Conservation (phyloP, 2,329 filamentous ascomycete genomes). For the Hymenoscyphus fraxineus region DNA sequence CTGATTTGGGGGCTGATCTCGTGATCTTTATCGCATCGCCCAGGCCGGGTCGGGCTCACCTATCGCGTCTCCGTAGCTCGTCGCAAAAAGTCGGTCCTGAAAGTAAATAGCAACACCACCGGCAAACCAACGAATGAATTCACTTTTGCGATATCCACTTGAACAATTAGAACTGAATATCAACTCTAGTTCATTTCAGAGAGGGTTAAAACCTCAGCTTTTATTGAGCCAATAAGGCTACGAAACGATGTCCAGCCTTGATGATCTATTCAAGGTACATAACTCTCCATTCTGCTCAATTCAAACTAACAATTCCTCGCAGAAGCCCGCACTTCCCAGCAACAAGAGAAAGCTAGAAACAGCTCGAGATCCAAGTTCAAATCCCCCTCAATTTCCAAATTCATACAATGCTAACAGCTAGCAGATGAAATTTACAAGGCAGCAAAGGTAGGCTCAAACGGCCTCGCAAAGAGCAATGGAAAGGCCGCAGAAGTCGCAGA, state of each 20-base stretch:
- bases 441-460: conserved; percentile 48
- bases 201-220: background rate
- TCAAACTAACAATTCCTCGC: conserved; percentile 9
- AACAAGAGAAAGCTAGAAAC: conserved; percentile 63
- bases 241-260: conserved; percentile 29
- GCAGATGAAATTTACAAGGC: conserved; percentile 63
- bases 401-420: conserved; percentile 13
- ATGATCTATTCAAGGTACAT: conserved; percentile 32
- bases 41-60: too few species aligned
- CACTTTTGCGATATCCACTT: background rate
- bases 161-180: background rate
- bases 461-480: conserved; percentile 37
- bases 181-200: background rate
- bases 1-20: background rate
- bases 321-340: conserved; percentile 36
- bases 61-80: background rate
- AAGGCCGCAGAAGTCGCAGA: conserved; percentile 32
- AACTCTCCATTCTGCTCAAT: background rate
- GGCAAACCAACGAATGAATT: background rate
- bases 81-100: background rate
- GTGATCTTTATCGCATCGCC: background rate
- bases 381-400: background rate
- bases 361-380: conserved; percentile 58
- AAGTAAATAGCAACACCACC: conserved; percentile 2
- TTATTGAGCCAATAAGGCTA: background rate